These are phyloP conservation scores for Perkinsela sp. DNA, from an alignment of 208 protist species.

Conservation along the genomic window DNA sequence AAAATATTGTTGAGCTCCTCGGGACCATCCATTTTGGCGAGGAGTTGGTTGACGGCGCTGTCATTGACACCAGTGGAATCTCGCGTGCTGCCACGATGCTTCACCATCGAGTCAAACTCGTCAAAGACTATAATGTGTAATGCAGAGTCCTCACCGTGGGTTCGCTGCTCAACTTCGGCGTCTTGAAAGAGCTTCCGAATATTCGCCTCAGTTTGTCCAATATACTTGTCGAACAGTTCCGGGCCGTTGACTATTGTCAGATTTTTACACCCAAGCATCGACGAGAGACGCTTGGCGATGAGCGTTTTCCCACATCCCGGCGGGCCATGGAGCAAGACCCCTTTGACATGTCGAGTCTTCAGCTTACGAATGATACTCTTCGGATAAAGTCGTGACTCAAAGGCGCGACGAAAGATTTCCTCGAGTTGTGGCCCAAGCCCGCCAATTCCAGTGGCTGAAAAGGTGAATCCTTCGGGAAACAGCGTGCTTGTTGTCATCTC, in stretches of 20 bases:
- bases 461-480: not conserved
- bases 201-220: conserved; percentile 95
- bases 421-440: conserved; percentile 80
- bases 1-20: conserved; percentile 97
- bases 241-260: conserved; percentile 90
- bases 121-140: conserved; percentile 99
- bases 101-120: conserved; percentile 98
- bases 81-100: conserved; percentile 62
- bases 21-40: conserved; percentile 97
- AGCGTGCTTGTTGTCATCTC: not conserved
- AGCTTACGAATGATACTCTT: conserved; percentile 73
- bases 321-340: conserved; percentile 88
- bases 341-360: conserved; percentile 89
- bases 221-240: conserved; percentile 95
- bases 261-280: conserved; percentile 86
- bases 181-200: conserved; percentile 94
- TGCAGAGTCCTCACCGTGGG: conserved; percentile 70
- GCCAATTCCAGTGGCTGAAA: conserved; percentile 45
- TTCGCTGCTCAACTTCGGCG: conserved; percentile 72
- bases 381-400: conserved; percentile 86
- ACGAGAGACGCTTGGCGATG: conserved; percentile 97
- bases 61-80: conserved; percentile 86
- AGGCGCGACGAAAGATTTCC: conserved; percentile 91
- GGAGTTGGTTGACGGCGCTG: conserved; percentile 97
- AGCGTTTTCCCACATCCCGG: conserved; percentile 98